A percentile compares a stretch with the other conserved stretches of the same genome.
Evolutionary conservation across 495 filamentous ascomycete species (phyloP).

Genomic region (Rostrohypoxylon terebratum): DNA sequence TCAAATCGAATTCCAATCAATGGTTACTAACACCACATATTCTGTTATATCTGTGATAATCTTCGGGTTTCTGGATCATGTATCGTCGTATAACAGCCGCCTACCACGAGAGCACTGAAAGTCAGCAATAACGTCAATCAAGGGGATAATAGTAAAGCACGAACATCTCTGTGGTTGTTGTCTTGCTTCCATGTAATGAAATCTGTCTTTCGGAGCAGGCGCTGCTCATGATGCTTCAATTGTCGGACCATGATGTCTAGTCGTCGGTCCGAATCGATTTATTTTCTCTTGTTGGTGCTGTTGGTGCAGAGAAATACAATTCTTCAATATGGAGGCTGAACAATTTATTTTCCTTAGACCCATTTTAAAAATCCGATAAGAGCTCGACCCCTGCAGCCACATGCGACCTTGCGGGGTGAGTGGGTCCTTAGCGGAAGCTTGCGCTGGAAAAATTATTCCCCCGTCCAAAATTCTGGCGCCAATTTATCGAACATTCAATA

Average conservation of each 20-base stretch:
- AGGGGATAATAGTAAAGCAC: not conserved
- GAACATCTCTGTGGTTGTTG: conserved; percentile 78
- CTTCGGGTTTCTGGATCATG: conserved; percentile 83
- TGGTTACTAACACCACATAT: conserved; percentile 72
- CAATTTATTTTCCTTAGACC: conserved; percentile 36
- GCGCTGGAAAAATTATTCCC: conserved; percentile 35
- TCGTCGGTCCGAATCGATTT: not conserved
- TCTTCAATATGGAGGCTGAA: conserved; percentile 27
- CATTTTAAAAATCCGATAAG: conserved; percentile 38
- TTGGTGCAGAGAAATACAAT: conserved; percentile 9
- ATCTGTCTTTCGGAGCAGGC: conserved; percentile 87
- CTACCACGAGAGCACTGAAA: conserved; percentile 25
- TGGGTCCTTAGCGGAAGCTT: conserved; percentile 1
- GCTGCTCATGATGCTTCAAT: conserved; percentile 90
- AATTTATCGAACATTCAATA: not conserved
- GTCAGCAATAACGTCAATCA: not conserved
- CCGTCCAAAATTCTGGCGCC: conserved; percentile 34
- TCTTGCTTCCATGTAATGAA: conserved; percentile 95
- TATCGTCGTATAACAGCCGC: conserved; percentile 84
- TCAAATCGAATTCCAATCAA: not conserved
- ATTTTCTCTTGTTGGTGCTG: conserved; percentile 5
- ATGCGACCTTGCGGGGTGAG: conserved; percentile 24
- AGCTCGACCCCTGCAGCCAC: conserved; percentile 31
- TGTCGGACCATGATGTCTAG: conserved; percentile 78
- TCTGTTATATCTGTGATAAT: conserved; percentile 89